Evolutionary conservation across 1,284 basidiomycete genomes (phyloP).

Genomic region (Sanghuangporus sanghuang): DNA sequence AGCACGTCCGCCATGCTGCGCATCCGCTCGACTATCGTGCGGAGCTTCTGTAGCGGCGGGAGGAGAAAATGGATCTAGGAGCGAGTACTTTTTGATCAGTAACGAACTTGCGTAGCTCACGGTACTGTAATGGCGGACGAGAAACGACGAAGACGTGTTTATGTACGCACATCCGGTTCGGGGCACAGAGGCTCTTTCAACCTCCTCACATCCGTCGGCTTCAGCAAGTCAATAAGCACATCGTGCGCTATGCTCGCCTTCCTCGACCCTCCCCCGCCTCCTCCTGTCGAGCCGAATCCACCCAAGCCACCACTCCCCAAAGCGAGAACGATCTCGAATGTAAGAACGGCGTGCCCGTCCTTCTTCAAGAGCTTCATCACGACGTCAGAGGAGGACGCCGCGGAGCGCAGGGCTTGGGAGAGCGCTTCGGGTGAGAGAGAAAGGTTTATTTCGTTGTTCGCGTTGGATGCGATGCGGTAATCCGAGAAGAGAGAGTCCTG

Average conservation of each 20-base stretch:
- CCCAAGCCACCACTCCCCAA: constrained; percentile 43
- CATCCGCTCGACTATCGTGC: constrained; percentile 75
- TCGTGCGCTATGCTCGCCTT: constrained; percentile 62
- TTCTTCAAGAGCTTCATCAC: constrained; percentile 84
- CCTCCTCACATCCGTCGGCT: constrained; percentile 63
- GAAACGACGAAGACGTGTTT: constrained; percentile 4
- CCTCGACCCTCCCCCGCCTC: constrained; percentile 36
- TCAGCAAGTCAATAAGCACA: constrained; percentile 73
- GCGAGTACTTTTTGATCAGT: not conserved
- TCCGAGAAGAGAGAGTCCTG: constrained; percentile 69
- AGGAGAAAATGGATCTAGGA: constrained; percentile 76
- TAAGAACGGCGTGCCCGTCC: constrained; percentile 66
- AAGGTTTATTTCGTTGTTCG: constrained; percentile 78
- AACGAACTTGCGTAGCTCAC: not conserved
- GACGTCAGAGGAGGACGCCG: constrained; percentile 56
- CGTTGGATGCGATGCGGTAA: constrained; percentile 86
- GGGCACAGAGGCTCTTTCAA: constrained; percentile 84
- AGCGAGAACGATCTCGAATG: constrained; percentile 63
- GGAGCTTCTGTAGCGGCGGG: constrained; percentile 72
- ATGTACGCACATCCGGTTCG: constrained; percentile 69
- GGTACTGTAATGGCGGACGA: not conserved
- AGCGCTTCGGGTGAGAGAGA: constrained; percentile 70
- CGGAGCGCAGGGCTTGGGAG: constrained; percentile 67
- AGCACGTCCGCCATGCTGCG: constrained; percentile 72
- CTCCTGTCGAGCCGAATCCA: constrained; percentile 27